Evolutionary conservation across 2,329 filamentous ascomycete genomes (phyloP), one percentile per base, ranked within the genome.

Genomic region (Coniella vitis): DNA sequence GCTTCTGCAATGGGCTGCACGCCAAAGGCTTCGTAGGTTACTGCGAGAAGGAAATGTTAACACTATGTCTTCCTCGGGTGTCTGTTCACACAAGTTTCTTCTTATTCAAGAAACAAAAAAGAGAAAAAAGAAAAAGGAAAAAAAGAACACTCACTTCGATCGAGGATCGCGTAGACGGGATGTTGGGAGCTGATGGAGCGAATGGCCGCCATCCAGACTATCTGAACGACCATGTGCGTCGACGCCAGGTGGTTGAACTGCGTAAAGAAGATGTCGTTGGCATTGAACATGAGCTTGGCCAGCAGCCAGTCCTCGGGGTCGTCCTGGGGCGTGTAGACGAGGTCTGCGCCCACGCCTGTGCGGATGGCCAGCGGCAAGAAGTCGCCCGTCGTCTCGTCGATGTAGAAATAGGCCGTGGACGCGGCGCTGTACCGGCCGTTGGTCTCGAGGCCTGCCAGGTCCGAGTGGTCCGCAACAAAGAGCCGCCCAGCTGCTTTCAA

Each of bases 321-420:
- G 49, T 76, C 73, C 1, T 63, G 55, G 2, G 72, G 72, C 3
- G 73, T 76, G 57, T 76, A 76, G 5, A 68, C 61, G 32, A 73
- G 56, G 50, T 68, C 61, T 1, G 56, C 59, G 14, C 65, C 66
- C 13, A 62, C 60, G 49, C 73, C 72, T n/a, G 71, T 69, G 51
- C 68, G 66, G 53, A 76, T 72, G 3, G 71, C 72, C 19, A 76
- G 60, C 3, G 73, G 73, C 5, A 76, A 57, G 51, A 75, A 73
- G 35, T 74, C 58, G 10, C 63, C 63, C 4, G 63, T 64, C n/a
- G 52, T 49, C 1, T 63, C 55, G 45, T 67, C 58, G 37, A 75
- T 68, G 58, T 66, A 75, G 58, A 76, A 76, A 52, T 70, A 71
- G 0, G 68, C 72, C 38, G 69, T 65, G 52, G 67, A 73, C 9